Conservation (phyloP, 169 alveolate genomes). For the Eimeria acervulina region DNA sequence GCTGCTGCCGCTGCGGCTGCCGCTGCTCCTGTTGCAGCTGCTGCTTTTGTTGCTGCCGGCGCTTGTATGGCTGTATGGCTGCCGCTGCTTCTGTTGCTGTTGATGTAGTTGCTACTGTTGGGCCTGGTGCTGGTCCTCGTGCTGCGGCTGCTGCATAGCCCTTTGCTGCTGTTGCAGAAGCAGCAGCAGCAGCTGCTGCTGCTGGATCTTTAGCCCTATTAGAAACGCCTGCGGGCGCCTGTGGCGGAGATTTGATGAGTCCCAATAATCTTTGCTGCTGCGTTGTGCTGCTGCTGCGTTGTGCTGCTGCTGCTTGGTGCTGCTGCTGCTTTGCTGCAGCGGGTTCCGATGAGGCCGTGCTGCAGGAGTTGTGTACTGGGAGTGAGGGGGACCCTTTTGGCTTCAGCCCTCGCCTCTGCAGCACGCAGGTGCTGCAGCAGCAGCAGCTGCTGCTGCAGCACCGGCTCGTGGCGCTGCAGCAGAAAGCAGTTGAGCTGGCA, state of each 20-base stretch:
- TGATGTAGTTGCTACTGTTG: conserved; percentile 15
- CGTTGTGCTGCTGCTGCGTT: background rate
- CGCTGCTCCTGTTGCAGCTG: conserved; percentile 17
- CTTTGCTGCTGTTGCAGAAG: conserved; percentile 37
- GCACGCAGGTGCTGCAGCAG: conserved; percentile 76
- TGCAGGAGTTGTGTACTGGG: conserved; percentile 41
- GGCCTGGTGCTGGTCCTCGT: background rate
- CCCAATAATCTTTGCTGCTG: background rate
- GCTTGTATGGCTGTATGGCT: background rate
- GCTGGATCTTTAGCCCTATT: background rate
- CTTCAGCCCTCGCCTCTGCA: conserved; percentile 39
- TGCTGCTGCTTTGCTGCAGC: background rate
- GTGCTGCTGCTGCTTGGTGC: background rate
- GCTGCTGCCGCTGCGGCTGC: background rate
- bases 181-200: conserved; percentile 23
- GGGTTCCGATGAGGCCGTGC: conserved; percentile 46
- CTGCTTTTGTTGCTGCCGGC: conserved; percentile 7
- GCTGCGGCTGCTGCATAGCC: background rate
- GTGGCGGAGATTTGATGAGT: background rate
- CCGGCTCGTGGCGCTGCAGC: conserved; percentile 67
- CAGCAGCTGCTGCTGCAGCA: conserved; percentile 75
- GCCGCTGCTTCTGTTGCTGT: conserved; percentile 30
- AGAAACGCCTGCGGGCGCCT: background rate
- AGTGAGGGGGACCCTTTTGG: conserved; percentile 21
- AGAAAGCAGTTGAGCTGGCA: conserved; percentile 71